Evolutionary conservation across 805 yeast genomes (phyloP).

Genomic region (Metschnikowia anglica): DNA sequence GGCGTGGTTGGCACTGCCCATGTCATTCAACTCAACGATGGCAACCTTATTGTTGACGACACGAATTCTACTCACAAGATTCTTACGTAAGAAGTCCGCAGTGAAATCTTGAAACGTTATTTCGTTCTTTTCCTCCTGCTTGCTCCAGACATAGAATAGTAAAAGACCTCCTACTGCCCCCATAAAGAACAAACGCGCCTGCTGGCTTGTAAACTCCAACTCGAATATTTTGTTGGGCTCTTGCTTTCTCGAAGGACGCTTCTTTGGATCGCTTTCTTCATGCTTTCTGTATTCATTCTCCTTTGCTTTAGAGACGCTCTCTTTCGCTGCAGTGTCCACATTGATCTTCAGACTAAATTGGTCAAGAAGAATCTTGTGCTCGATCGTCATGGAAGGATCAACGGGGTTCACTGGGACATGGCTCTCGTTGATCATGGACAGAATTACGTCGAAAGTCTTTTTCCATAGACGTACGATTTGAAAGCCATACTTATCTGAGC

Average conservation of each 20-base stretch:
- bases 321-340: background rate
- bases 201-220: constrained; percentile 27
- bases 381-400: no score
- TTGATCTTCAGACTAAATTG: no score
- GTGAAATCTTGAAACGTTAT: constrained; percentile 93
- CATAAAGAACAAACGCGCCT: constrained; percentile 30
- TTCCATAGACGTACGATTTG: constrained; percentile 8
- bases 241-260: constrained; percentile 1
- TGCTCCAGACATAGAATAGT: constrained; percentile 24
- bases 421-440: constrained; percentile 2
- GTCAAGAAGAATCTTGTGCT: no score
- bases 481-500: constrained; percentile 33
- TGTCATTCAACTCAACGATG: constrained; percentile 63
- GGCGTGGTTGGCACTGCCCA: constrained; percentile 48
- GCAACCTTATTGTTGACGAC: constrained; percentile 80
- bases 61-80: constrained; percentile 67
- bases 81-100: constrained; percentile 68
- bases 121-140: constrained; percentile 39
- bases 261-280: constrained; percentile 6
- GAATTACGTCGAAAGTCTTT: constrained; percentile 4
- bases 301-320: background rate
- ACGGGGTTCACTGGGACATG: constrained; percentile 3
- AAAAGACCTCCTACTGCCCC: constrained; percentile 33
- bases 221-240: constrained; percentile 14
- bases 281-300: background rate